A percentile compares a stretch with the other conserved stretches of the same genome.
Conservation (phyloP, 2,329 filamentous ascomycete genomes). For the Exophiala sp. region DNA sequence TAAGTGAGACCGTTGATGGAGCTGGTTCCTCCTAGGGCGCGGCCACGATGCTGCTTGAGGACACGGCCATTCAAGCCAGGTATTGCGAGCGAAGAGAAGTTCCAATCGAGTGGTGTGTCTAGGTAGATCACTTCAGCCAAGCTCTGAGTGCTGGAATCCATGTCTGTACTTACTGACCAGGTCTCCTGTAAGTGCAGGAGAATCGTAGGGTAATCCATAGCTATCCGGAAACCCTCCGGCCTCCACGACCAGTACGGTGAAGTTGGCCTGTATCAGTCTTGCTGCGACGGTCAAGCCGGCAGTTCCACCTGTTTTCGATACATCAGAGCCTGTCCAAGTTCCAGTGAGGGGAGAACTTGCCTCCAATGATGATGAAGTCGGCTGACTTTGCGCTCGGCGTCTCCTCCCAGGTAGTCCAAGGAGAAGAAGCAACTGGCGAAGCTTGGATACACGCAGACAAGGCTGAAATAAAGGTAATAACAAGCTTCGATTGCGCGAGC, state of each 20-base stretch:
- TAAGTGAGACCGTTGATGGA: constrained; percentile 21
- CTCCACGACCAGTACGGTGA: constrained; percentile 25
- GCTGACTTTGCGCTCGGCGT: background rate
- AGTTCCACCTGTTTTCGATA: constrained; percentile 25
- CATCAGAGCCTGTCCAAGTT: background rate
- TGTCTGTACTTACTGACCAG: background rate
- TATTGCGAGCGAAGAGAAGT: constrained; percentile 26
- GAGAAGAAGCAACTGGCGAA: background rate
- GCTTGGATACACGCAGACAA: background rate
- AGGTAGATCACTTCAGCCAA: background rate
- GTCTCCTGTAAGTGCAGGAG: constrained; percentile 27
- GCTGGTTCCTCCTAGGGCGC: constrained; percentile 21
- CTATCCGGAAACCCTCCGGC: constrained; percentile 25
- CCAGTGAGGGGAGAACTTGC: constrained; percentile 1
- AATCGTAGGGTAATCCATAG: constrained; percentile 29
- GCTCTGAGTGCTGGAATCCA: background rate
- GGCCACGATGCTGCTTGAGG: constrained; percentile 20
- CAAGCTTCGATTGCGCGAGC: background rate
- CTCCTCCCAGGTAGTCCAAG: background rate
- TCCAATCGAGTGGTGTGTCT: constrained; percentile 33
- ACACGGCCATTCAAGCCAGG: constrained; percentile 13
- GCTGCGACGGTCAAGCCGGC: constrained; percentile 29
- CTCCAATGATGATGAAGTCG: constrained; percentile 26
- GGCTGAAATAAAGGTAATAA: background rate
- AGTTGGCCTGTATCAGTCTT: constrained; percentile 24